Percentiles rank a stretch among this genome's conserved stretches.
Conservation (phyloP, 331 rosid species). For the Erythrophleum ivorense region DNA sequence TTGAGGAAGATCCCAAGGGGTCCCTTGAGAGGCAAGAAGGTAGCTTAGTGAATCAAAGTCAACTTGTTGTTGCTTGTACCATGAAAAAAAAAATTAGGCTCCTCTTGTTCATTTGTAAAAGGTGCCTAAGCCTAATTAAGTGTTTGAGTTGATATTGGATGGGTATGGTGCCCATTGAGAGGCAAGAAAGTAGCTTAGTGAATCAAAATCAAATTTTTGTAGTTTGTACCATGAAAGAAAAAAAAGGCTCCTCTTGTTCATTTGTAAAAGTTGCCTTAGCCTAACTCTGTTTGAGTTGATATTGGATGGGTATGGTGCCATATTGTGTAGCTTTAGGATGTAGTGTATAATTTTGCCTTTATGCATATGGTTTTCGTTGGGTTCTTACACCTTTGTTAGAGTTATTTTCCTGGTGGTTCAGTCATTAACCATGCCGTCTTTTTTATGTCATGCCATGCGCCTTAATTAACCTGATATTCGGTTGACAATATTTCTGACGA, state of each 20-base stretch:
- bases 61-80: conserved; percentile 36
- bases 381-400: neutral
- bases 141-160: conserved; percentile 1
- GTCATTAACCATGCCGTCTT: neutral
- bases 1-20: conserved; percentile 75
- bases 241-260: no score
- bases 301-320: no score
- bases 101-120: neutral
- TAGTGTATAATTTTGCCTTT: neutral
- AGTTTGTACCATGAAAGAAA: no score
- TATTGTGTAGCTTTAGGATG: neutral
- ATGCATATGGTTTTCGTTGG: neutral
- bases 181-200: no score
- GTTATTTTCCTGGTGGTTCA: neutral
- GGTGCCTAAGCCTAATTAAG: conserved; percentile 1
- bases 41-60: conserved; percentile 42
- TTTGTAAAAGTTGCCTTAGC: no score
- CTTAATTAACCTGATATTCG: neutral
- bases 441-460: neutral
- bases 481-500: no score
- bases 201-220: no score
- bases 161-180: neutral
- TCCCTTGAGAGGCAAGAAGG: conserved; percentile 67
- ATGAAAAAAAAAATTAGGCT: neutral
- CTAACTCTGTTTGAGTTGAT: no score